phyloP scores from a whole-genome alignment of 305 asterid genomes.

The Salvia sclarea region DNA sequence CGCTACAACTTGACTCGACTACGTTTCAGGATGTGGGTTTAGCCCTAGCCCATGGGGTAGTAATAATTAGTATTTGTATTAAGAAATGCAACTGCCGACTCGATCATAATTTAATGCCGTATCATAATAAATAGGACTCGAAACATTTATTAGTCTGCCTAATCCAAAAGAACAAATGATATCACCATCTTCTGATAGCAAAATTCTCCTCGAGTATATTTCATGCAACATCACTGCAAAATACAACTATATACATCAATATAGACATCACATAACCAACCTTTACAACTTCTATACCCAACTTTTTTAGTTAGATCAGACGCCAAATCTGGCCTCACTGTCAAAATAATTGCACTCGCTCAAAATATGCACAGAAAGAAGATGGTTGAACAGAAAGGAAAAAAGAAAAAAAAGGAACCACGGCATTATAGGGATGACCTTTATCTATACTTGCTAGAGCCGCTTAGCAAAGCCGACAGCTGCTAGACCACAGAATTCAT shows the following conservation, averaged over 20 bases:
- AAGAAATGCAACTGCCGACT: no score
- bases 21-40: no score
- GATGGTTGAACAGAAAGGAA: background rate
- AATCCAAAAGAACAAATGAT: no score
- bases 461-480: background rate
- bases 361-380: constrained; percentile 33
- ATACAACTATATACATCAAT: background rate
- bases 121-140: no score
- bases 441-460: background rate
- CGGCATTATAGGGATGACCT: constrained; percentile 17
- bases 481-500: constrained; percentile 32
- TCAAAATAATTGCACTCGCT: constrained; percentile 21
- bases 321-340: constrained; percentile 24
- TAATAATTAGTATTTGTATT: no score
- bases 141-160: no score
- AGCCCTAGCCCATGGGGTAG: no score
- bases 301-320: constrained; percentile 22
- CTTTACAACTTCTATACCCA: constrained; percentile 29
- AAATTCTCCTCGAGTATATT: no score
- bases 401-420: background rate
- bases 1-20: no score
- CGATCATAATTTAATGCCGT: no score
- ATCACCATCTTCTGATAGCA: no score
- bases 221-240: no score
- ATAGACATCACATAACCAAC: background rate